phyloP scores from a whole-genome alignment of 768 basidiomycete genomes.

The Mycena belliarum region DNA sequence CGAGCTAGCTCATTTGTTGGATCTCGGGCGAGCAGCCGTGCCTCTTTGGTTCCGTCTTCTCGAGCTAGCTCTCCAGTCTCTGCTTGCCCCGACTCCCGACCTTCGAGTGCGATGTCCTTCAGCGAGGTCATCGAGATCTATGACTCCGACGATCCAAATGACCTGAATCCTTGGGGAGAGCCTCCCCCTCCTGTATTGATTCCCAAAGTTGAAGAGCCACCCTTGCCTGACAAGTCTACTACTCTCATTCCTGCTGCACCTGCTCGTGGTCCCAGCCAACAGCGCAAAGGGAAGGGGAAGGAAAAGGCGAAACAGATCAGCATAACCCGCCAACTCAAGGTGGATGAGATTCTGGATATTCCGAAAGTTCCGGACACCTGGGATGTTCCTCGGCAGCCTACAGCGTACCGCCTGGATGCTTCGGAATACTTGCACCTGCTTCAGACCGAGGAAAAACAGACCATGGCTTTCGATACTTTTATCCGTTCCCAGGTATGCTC shows the following conservation, averaged over 20 bases:
- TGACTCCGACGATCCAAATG: background rate
- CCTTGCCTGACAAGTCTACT: background rate
- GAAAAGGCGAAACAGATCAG: background rate
- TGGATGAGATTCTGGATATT: background rate
- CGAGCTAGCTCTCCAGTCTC: too few species aligned
- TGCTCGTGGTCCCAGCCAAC: too few species aligned
- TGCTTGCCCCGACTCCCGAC: too few species aligned
- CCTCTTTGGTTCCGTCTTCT: too few species aligned
- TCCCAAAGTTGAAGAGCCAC: background rate
- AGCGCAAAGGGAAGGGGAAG: background rate
- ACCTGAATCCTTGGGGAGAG: background rate
- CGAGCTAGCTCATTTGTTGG: too few species aligned
- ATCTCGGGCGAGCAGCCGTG: too few species aligned
- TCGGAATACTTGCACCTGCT: background rate
- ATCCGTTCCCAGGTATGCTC: constrained; percentile 1
- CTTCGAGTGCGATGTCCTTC: background rate
- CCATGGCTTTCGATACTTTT: background rate
- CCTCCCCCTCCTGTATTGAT: background rate
- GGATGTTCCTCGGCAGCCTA: background rate
- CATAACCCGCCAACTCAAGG: background rate
- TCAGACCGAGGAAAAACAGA: background rate
- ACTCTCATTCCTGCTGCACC: background rate
- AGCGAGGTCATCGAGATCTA: background rate
- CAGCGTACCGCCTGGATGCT: background rate
- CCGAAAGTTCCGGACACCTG: background rate